Evolutionary conservation across 177 flowering plant genomes (phyloP), one percentile per base, ranked within the genome.

Genomic region (Vitis hybrid): DNA sequence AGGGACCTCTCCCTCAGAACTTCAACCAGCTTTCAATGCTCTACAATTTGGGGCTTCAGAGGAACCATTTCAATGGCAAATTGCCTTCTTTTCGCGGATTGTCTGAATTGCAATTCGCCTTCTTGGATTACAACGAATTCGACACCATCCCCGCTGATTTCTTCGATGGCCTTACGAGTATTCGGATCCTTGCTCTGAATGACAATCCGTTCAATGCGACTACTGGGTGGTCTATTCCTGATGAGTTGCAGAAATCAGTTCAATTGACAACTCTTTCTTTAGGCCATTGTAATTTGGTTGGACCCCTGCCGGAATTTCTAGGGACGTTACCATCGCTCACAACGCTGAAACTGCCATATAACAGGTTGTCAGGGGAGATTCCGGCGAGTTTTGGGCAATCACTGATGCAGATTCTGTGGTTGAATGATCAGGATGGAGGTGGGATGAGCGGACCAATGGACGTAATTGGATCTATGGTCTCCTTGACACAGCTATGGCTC

Each of bases 91-190:
- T 90, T 55, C 82, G 82, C 58, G 94, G 94, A 0, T 80, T 90
- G 52, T 80, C 88, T 0, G 61, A 82, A 13, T 67, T 90, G 70
- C 66, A 77, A 52, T 84, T 56, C 67, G 94, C 90, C 0, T 90
- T 66, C 63, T 80, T 90, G 81, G 86, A 86, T 67, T 62, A 52
- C 77, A 90, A 90, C 71, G 48, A 71, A 1, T 90, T 90, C 54
- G 90, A 85, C 56, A 69, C 88, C 0, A 91, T 92, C 49, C 96
- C 97, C 13, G 65, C 54, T 1, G 91, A 92, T 80, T 92, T 92
- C 76, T 83, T 85, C 40, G 65, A 77, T 46, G 96, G 94, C 1
- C 87, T 92, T 3, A 75, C 65, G 11, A 82, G 77, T 68, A 11
- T 92, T 13, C 77, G 72, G 17, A 86, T 84, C 8, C 56, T 92